These are phyloP conservation scores for Exophiala bonariae DNA, from an alignment of 2,329 filamentous ascomycete species.

Conservation along the genomic window DNA sequence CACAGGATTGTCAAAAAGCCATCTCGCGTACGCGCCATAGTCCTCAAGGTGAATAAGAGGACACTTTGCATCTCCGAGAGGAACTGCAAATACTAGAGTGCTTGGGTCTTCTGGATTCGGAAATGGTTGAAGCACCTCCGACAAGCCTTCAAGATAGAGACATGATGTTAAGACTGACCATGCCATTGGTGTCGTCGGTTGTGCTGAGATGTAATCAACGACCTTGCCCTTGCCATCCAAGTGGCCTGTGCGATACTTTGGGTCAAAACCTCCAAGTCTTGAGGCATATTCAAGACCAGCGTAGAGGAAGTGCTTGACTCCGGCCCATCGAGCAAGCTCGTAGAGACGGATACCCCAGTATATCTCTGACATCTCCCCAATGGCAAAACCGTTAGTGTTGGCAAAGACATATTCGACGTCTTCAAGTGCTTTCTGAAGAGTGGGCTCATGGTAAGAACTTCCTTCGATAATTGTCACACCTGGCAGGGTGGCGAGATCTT, in stretches of 20 bases:
- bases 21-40: slow-evolving; percentile 21
- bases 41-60: slow-evolving; percentile 26
- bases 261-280: slow-evolving; percentile 49
- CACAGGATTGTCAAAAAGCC: slow-evolving; percentile 24
- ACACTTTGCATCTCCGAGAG: slow-evolving; percentile 10
- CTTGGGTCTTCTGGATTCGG: slow-evolving; percentile 3
- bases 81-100: not conserved
- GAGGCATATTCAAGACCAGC: slow-evolving; percentile 45
- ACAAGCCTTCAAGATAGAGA: not conserved
- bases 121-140: slow-evolving; percentile 3
- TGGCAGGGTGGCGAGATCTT: slow-evolving; percentile 41
- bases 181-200: slow-evolving; percentile 22
- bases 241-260: slow-evolving; percentile 47
- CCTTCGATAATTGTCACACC: slow-evolving; percentile 49
- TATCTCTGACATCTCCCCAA: slow-evolving; percentile 34
- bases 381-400: slow-evolving; percentile 55
- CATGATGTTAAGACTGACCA: slow-evolving; percentile 12
- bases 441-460: slow-evolving; percentile 45
- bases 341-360: slow-evolving; percentile 43
- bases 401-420: slow-evolving; percentile 51
- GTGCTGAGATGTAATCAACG: slow-evolving; percentile 23
- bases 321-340: slow-evolving; percentile 43
- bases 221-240: slow-evolving; percentile 47
- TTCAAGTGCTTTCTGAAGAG: slow-evolving; percentile 46
- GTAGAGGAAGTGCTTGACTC: slow-evolving; percentile 45